Percentiles rank a stretch among this genome's conserved stretches.
These are phyloP conservation scores for Boletus sensibilis DNA, from an alignment of 768 basidiomycete genomes.

Conservation along the genomic window DNA sequence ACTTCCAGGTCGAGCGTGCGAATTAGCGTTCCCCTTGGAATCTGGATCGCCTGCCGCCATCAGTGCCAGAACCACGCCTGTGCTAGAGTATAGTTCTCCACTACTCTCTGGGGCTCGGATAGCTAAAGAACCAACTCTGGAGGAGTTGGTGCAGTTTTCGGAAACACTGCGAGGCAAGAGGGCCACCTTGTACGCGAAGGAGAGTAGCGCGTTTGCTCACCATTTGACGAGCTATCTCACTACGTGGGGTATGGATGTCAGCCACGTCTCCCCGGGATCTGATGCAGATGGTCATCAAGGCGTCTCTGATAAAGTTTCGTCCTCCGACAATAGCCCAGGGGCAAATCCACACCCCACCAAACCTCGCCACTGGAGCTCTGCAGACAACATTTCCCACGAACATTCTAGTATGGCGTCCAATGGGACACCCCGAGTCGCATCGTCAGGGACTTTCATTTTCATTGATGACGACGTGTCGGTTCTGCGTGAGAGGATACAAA, in stretches of 20 bases:
- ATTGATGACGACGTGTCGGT: conserved; percentile 91
- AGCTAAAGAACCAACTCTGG: conserved; percentile 72
- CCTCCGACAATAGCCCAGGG: conserved; percentile 6
- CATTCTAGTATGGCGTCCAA: conserved; percentile 17
- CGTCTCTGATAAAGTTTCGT: conserved; percentile 15
- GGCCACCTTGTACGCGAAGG: conserved; percentile 80
- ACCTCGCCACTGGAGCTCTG: conserved; percentile 22
- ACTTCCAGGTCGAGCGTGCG: conserved; percentile 55
- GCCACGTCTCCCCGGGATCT: conserved; percentile 66
- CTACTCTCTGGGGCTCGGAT: conserved; percentile 50
- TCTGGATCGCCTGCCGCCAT: conserved; percentile 50
- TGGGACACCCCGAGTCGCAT: conserved; percentile 25
- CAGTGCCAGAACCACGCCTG: conserved; percentile 38
- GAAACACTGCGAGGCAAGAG: conserved; percentile 81
- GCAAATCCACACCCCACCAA: conserved; percentile 13
- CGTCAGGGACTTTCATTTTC: conserved; percentile 65
- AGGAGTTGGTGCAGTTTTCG: conserved; percentile 75
- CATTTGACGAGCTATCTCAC: conserved; percentile 92
- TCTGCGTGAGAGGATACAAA: conserved; percentile 70
- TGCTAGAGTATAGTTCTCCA: conserved; percentile 48
- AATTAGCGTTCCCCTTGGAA: conserved; percentile 63
- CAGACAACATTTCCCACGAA: conserved; percentile 23
- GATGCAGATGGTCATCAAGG: conserved; percentile 43
- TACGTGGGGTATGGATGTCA: conserved; percentile 93
- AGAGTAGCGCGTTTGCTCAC: conserved; percentile 86